Conservation (phyloP, 192 early-diverging fungal species). For the Lobulomyces angularis region DNA sequence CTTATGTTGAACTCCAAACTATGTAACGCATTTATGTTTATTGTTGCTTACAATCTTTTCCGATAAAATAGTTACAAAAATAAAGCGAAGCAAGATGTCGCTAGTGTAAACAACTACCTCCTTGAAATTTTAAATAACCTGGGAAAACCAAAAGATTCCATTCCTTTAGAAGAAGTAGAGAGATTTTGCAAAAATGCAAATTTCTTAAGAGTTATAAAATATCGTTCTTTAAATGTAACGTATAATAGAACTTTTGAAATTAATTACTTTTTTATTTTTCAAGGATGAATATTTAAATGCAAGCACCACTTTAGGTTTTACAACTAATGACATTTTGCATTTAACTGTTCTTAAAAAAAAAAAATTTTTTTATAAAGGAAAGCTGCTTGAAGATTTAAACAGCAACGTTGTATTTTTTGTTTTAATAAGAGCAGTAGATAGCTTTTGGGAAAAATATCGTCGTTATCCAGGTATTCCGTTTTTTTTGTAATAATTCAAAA, state of each 20-base stretch:
- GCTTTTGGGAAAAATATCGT: slow-evolving; percentile 39
- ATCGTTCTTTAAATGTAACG: slow-evolving; percentile 33
- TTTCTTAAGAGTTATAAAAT: slow-evolving; percentile 55
- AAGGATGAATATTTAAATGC: background rate
- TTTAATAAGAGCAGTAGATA: slow-evolving; percentile 50
- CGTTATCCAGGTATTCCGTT: slow-evolving; percentile 44
- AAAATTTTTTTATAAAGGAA: slow-evolving; percentile 23
- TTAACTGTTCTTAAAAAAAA: too few relatives aligned
- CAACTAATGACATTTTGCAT: too few relatives aligned
- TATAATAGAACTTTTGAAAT: slow-evolving; percentile 50
- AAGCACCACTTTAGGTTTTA: too few relatives aligned
- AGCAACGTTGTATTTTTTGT: slow-evolving; percentile 52
- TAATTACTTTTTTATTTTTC: background rate
- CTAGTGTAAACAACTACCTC: slow-evolving; percentile 24
- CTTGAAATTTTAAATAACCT: slow-evolving; percentile 34
- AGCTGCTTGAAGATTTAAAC: slow-evolving; percentile 33
- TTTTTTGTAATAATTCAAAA: background rate
- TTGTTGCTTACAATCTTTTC: background rate
- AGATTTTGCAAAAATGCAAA: slow-evolving; percentile 73
- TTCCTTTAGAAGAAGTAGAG: slow-evolving; percentile 53
- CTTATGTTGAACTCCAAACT: slow-evolving; percentile 73
- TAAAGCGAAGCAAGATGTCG: slow-evolving; percentile 59
- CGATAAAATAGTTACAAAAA: slow-evolving; percentile 48
- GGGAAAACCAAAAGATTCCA: slow-evolving; percentile 32
- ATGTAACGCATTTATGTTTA: slow-evolving; percentile 30